These are phyloP conservation scores for Zopfia rhizophila DNA, from an alignment of 2,329 filamentous ascomycete species.

Conservation along the genomic window DNA sequence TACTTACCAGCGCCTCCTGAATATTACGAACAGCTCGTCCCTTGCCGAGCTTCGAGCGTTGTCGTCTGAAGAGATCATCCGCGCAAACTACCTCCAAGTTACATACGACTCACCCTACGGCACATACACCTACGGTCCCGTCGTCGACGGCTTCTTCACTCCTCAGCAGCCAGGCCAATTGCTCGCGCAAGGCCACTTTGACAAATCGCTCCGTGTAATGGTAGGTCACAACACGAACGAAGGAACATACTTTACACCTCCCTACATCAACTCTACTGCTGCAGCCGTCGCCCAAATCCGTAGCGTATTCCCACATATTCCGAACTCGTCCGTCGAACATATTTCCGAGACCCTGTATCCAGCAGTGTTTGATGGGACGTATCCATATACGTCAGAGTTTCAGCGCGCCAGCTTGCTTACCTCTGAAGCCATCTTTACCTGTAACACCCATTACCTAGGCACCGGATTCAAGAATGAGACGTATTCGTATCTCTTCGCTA, in stretches of 20 bases:
- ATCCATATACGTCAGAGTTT: slow-evolving; percentile 59
- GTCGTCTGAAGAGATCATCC: slow-evolving; percentile 41
- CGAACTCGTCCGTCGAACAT: slow-evolving; percentile 49
- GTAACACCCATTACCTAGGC: slow-evolving; percentile 64
- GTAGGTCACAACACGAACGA: slow-evolving; percentile 58
- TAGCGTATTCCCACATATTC: slow-evolving; percentile 40
- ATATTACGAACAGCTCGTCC: slow-evolving; percentile 43
- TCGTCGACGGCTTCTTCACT: slow-evolving; percentile 46
- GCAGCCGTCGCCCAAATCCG: slow-evolving; percentile 39
- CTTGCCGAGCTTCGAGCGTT: slow-evolving; percentile 47
- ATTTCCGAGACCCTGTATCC: slow-evolving; percentile 62
- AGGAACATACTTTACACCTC: slow-evolving; percentile 57
- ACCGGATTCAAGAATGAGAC: slow-evolving; percentile 59
- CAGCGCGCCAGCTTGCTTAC: slow-evolving; percentile 55
- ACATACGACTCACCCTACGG: slow-evolving; percentile 45
- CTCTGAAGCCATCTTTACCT: slow-evolving; percentile 59
- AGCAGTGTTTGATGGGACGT: slow-evolving; percentile 57
- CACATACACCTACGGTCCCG: slow-evolving; percentile 44
- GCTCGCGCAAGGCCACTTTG: slow-evolving; percentile 49
- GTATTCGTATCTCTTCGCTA: slow-evolving; percentile 64
- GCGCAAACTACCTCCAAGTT: slow-evolving; percentile 47
- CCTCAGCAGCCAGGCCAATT: slow-evolving; percentile 46
- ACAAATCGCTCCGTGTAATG: slow-evolving; percentile 48
- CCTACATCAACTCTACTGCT: slow-evolving; percentile 46
- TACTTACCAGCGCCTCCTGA: slow-evolving; percentile 41